Evolutionary conservation across 225 moss, liverwort and hornwort species (phyloP).

Genomic region (Polytrichum formosum): DNA sequence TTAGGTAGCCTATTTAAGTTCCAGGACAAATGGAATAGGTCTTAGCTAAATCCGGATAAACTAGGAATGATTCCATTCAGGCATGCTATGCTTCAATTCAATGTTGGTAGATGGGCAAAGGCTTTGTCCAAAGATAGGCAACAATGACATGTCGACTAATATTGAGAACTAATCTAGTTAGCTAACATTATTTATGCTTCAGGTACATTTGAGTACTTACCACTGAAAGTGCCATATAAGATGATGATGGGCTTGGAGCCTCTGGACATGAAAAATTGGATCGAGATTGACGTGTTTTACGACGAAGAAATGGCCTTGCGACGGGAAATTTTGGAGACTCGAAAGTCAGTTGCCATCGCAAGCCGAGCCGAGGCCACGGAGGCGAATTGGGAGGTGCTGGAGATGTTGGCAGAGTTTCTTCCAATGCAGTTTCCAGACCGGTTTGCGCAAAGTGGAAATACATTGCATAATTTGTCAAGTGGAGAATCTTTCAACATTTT

Average conservation of each 20-base stretch:
- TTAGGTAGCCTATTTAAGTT: too few relatives aligned
- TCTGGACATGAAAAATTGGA: constrained; percentile 61
- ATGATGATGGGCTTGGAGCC: constrained; percentile 81
- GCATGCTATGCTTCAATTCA: too few relatives aligned
- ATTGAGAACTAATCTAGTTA: not conserved
- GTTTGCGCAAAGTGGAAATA: constrained; percentile 34
- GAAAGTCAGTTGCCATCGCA: constrained; percentile 47
- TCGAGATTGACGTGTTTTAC: constrained; percentile 70
- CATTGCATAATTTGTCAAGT: constrained; percentile 33
- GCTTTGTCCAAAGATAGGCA: too few relatives aligned
- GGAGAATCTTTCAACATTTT: constrained; percentile 43
- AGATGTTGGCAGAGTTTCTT: constrained; percentile 56
- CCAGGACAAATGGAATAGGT: too few relatives aligned
- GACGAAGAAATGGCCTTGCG: constrained; percentile 80
- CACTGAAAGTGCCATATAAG: constrained; percentile 56
- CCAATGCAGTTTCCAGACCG: constrained; percentile 47
- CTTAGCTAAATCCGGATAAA: not conserved
- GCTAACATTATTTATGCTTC: constrained; percentile 1
- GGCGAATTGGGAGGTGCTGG: constrained; percentile 67
- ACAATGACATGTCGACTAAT: not conserved
- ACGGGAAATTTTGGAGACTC: constrained; percentile 52
- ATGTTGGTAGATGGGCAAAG: too few relatives aligned
- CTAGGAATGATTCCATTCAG: too few relatives aligned
- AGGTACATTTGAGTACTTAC: constrained; percentile 71
- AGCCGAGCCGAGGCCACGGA: constrained; percentile 58